Conservation (phyloP, 768 basidiomycete genomes). For the Epithele typhae region DNA sequence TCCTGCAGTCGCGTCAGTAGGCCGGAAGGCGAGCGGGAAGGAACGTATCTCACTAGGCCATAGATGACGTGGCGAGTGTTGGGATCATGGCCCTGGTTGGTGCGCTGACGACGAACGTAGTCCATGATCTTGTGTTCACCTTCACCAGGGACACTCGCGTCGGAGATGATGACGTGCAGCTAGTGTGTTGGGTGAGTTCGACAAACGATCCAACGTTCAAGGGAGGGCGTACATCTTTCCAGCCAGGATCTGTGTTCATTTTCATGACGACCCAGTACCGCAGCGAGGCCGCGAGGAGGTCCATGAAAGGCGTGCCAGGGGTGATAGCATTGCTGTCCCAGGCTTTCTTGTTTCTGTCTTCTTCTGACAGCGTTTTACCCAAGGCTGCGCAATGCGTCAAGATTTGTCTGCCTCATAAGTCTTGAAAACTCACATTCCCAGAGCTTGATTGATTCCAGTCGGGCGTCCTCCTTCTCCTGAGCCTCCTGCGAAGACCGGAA, state of each 20-base stretch:
- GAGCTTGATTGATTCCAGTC: slow-evolving; percentile 72
- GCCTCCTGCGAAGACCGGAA: slow-evolving; percentile 96
- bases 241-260: slow-evolving; percentile 91
- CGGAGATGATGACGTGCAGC: slow-evolving; percentile 96
- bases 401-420: not conserved
- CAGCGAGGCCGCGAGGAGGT: slow-evolving; percentile 78
- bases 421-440: slow-evolving; percentile 76
- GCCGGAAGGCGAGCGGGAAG: not conserved
- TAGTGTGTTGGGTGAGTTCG: too few species aligned
- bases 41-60: slow-evolving; percentile 65
- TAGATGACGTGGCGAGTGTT: slow-evolving; percentile 98
- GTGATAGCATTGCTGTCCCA: slow-evolving; percentile 99
- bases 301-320: slow-evolving; percentile 98
- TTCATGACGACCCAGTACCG: slow-evolving; percentile 97
- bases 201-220: too few species aligned
- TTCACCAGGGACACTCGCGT: slow-evolving; percentile 95
- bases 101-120: slow-evolving; percentile 86
- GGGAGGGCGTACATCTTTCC: slow-evolving; percentile 66
- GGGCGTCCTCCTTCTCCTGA: slow-evolving; percentile 86
- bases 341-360: slow-evolving; percentile 75
- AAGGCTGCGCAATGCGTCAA: slow-evolving; percentile 52
- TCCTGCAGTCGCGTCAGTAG: slow-evolving; percentile 73
- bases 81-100: slow-evolving; percentile 85
- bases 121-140: slow-evolving; percentile 99
- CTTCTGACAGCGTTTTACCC: slow-evolving; percentile 82